These are phyloP conservation scores for Clohesyomyces aquaticus DNA, from an alignment of 495 filamentous ascomycete species.

Conservation along the genomic window DNA sequence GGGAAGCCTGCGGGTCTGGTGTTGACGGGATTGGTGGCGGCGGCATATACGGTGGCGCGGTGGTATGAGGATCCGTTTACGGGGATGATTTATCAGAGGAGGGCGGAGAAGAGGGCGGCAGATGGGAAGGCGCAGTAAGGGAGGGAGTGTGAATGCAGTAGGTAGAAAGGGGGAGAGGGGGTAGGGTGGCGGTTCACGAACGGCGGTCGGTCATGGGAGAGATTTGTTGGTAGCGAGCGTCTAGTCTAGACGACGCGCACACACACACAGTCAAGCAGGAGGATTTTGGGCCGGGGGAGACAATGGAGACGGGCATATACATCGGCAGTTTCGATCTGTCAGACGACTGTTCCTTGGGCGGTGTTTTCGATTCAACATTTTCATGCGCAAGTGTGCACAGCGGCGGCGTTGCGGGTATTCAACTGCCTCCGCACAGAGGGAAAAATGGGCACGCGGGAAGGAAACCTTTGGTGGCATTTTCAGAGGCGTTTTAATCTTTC, in stretches of 20 bases:
- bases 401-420: conserved; percentile 39
- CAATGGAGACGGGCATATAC: not conserved
- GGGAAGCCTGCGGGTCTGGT: conserved; percentile 87
- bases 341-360: not conserved
- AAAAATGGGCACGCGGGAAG: too few relatives aligned
- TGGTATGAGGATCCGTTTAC: conserved; percentile 98
- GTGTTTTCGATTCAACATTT: conserved; percentile 14
- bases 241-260: too few relatives aligned
- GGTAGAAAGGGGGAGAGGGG: not conserved
- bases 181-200: not conserved
- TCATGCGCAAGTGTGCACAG: conserved; percentile 7
- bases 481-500: not conserved
- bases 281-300: too few relatives aligned
- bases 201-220: not conserved
- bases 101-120: conserved; percentile 59
- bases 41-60: conserved; percentile 81
- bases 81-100: conserved; percentile 88
- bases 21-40: conserved; percentile 73
- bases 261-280: too few relatives aligned
- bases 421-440: conserved; percentile 31
- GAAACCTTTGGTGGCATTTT: not conserved
- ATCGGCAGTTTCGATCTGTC: not conserved
- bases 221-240: not conserved
- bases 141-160: conserved; percentile 55
- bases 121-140: conserved; percentile 50